Evolutionary conservation across 1,139 yeast species (phyloP).

Genomic region (Magnusiomyces suaveolens): DNA sequence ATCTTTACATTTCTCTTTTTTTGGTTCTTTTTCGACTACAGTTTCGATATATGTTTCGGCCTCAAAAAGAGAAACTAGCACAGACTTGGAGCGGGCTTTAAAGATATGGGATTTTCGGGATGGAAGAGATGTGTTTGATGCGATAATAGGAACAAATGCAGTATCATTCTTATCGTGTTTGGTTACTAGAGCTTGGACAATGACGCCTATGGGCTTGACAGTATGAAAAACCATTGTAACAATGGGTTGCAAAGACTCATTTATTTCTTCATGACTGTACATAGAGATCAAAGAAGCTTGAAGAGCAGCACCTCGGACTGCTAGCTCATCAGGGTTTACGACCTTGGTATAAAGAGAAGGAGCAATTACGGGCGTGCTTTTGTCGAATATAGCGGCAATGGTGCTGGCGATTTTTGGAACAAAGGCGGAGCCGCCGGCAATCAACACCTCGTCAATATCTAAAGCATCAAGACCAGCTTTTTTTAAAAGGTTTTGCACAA

Average conservation of each 20-base stretch:
- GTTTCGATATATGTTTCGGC: slow-evolving; percentile 75
- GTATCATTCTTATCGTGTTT: slow-evolving; percentile 23
- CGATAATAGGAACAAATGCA: slow-evolving; percentile 57
- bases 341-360: slow-evolving; percentile 73
- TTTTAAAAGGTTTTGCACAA: slow-evolving; percentile 61
- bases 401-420: slow-evolving; percentile 84
- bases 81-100: slow-evolving; percentile 50
- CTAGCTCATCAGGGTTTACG: slow-evolving; percentile 77
- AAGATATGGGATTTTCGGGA: slow-evolving; percentile 67
- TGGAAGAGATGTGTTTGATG: slow-evolving; percentile 86
- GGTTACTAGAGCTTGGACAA: slow-evolving; percentile 50
- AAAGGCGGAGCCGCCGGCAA: slow-evolving; percentile 90
- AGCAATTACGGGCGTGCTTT: slow-evolving; percentile 70
- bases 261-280: slow-evolving; percentile 78
- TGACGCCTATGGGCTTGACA: slow-evolving; percentile 73
- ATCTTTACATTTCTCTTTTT: slow-evolving; percentile 40
- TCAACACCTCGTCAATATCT: slow-evolving; percentile 82
- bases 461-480: slow-evolving; percentile 80
- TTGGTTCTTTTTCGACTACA: slow-evolving; percentile 61
- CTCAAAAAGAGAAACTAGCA: slow-evolving; percentile 66
- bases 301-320: slow-evolving; percentile 92
- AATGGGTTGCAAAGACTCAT: slow-evolving; percentile 75
- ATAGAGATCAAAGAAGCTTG: slow-evolving; percentile 85
- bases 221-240: slow-evolving; percentile 86
- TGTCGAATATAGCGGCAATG: slow-evolving; percentile 59